These are phyloP conservation scores for Xylaria acuta DNA, from an alignment of 495 filamentous ascomycete species.

Conservation along the genomic window DNA sequence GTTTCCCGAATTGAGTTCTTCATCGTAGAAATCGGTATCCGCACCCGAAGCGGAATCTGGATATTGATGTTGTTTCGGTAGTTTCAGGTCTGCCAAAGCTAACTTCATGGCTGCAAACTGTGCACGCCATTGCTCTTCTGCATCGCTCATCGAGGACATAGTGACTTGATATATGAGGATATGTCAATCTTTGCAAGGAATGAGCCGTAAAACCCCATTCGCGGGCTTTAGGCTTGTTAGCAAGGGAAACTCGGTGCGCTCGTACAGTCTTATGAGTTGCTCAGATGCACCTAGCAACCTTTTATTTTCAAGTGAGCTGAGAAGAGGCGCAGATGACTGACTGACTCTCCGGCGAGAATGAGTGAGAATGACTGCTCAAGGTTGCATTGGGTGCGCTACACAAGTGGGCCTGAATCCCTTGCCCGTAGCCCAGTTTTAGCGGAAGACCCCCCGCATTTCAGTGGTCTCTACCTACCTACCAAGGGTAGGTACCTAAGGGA, in stretches of 20 bases:
- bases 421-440: not conserved
- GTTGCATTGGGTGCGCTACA: too few relatives aligned
- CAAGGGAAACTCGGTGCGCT: not conserved
- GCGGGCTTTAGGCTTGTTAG: not conserved
- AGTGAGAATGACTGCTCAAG: slow-evolving; percentile 6
- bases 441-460: not conserved
- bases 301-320: slow-evolving; percentile 8
- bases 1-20: slow-evolving; percentile 65
- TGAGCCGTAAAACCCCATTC: not conserved
- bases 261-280: not conserved
- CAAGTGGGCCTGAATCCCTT: not conserved
- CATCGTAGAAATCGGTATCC: slow-evolving; percentile 60
- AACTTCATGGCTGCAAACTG: slow-evolving; percentile 56
- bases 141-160: slow-evolving; percentile 43
- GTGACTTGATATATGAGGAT: slow-evolving; percentile 7
- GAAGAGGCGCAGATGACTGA: not conserved
- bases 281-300: not conserved
- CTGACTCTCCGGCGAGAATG: slow-evolving; percentile 31
- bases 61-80: slow-evolving; percentile 30
- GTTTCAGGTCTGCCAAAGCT: slow-evolving; percentile 48
- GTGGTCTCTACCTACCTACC: too few relatives aligned
- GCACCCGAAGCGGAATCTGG: slow-evolving; percentile 31
- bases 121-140: slow-evolving; percentile 50
- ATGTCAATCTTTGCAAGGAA: not conserved
- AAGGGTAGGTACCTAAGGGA: too few relatives aligned